A percentile compares a stretch with the other conserved stretches of the same genome.
These are phyloP conservation scores for Biscogniauxia sp. DNA, from an alignment of 2,329 filamentous ascomycete species.

Conservation along the genomic window DNA sequence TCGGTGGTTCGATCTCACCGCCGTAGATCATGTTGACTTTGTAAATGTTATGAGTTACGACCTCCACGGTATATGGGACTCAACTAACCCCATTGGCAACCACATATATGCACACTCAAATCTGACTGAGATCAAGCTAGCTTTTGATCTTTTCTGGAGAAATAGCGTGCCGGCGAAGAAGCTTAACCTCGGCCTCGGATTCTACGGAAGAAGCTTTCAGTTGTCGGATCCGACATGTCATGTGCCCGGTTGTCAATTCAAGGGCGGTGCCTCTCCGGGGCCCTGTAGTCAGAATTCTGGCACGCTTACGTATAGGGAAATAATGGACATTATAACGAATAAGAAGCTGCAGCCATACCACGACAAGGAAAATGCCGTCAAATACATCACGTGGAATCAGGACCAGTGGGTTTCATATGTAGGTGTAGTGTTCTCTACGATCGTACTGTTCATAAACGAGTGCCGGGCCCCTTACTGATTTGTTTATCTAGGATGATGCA, in stretches of 20 bases:
- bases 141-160: constrained; percentile 42
- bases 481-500: no score
- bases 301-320: no score
- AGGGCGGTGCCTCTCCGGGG: neutral
- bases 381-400: neutral
- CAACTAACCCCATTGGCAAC: constrained; percentile 22
- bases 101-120: constrained; percentile 39
- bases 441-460: no score
- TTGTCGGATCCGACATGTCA: neutral
- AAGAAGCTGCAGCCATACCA: neutral
- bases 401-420: constrained; percentile 9
- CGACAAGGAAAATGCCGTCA: neutral
- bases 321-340: no score
- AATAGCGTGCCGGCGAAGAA: constrained; percentile 28
- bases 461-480: no score
- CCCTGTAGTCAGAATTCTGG: no score
- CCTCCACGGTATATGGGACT: constrained; percentile 39
- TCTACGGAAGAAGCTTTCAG: constrained; percentile 4
- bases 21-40: constrained; percentile 12
- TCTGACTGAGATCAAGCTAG: constrained; percentile 38
- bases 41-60: constrained; percentile 40
- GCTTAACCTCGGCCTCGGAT: neutral
- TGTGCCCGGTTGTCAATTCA: neutral
- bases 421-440: no score
- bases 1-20: constrained; percentile 4